Conservation (phyloP, 495 filamentous ascomycete species). For the Xylaria nigripes region DNA sequence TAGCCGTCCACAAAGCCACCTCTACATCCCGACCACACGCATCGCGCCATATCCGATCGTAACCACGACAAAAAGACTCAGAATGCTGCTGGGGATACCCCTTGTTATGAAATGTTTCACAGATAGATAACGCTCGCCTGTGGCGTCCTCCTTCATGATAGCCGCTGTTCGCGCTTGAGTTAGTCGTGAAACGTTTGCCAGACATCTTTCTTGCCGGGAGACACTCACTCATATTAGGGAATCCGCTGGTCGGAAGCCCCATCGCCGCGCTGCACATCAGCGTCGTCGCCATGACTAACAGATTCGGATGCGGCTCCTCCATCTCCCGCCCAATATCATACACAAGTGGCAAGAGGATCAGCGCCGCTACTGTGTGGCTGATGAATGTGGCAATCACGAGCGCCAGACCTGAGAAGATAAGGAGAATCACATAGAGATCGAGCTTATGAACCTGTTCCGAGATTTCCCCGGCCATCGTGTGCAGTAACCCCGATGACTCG, state of each 20-base stretch:
- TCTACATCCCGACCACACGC: constrained; percentile 63
- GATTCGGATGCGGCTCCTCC: constrained; percentile 83
- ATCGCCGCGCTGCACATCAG: constrained; percentile 66
- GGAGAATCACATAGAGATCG: constrained; percentile 77
- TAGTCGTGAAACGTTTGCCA: neutral
- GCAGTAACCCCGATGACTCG: constrained; percentile 83
- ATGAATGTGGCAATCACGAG: constrained; percentile 96
- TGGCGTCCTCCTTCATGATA: constrained; percentile 96
- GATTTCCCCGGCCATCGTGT: constrained; percentile 73
- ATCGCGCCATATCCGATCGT: constrained; percentile 83
- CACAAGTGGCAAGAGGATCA: constrained; percentile 91
- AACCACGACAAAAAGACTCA: constrained; percentile 75
- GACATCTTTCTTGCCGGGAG: neutral
- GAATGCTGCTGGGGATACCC: constrained; percentile 76
- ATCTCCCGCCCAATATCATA: constrained; percentile 74
- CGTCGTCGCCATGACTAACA: constrained; percentile 77
- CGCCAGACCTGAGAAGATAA: constrained; percentile 80
- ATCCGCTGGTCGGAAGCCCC: constrained; percentile 90
- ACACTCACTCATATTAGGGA: constrained; percentile 97
- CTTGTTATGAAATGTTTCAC: constrained; percentile 91
- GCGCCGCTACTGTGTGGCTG: constrained; percentile 89
- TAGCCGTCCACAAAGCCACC: neutral
- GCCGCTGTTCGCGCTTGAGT: constrained; percentile 54
- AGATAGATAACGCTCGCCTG: constrained; percentile 82
- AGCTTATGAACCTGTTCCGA: constrained; percentile 64